Base-by-base conservation (phyloP, 768 basidiomycete genomes). In the Termitomyces sp. region DNA sequence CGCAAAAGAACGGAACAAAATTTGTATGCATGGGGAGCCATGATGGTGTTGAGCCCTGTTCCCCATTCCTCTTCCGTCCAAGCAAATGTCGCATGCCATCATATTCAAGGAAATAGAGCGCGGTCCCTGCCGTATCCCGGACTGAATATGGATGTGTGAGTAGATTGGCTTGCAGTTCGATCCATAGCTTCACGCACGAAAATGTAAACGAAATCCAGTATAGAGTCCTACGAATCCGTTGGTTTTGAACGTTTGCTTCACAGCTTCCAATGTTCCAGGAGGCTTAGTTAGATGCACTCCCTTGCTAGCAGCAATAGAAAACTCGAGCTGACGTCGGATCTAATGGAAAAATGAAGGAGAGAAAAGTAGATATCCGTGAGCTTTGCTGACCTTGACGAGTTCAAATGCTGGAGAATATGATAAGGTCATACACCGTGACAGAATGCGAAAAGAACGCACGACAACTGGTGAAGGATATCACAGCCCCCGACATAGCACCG, bases 311-410 rank as follows among this genome's bases (percentile, higher is more conserved):
- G 93, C 95, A 60, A 97, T 97, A 57, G 88, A 85, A 67, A 88
- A 96, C 74, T 98, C 95, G 53, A 98, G 76, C 65, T 98, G 95
- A 64, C 95, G 81, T 57, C 94, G 87, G 53, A 95, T 88, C 93
- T 94, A 66, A 30, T 37, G n/a, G 10, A 9, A 22, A 22, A 40
- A 32, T 56, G 10, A 43, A 43, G 46, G 52, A 54, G 33, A 24
- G 57, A 55, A 54, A 60, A 53, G 59, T 12, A 24, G 47, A 62
- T 37, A 32, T 40, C 34, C 22, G 37, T 14, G 20, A 37, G 45
- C 24, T 34, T 24, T 54, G 47, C 73, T 59, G 58, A 94, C 93
- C 82, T 98, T 98, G 68, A 98, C 93, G 39, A 98, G 88, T 72
- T 98, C 95, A 67, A 98, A 98, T 47, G 95, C 91, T 80, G 42